These are phyloP conservation scores for Coemansia umbellata DNA, from an alignment of 192 early-diverging fungal species.

Conservation along the genomic window DNA sequence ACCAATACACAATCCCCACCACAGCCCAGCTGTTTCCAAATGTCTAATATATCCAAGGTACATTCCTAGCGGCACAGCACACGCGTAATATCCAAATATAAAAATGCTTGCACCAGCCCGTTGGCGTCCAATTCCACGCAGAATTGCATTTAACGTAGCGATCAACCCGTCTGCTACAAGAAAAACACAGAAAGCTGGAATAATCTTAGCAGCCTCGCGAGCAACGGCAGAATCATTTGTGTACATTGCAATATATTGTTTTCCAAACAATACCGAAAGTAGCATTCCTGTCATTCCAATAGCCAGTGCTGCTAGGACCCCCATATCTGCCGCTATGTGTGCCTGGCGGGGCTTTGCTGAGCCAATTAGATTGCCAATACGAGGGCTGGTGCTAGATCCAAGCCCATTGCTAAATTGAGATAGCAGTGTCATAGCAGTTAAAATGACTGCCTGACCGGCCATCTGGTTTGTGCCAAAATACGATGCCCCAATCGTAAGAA, in stretches of 20 bases:
- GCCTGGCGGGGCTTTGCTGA: slow-evolving; percentile 55
- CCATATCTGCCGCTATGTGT: slow-evolving; percentile 54
- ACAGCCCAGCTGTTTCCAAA: slow-evolving; percentile 1
- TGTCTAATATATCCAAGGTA: slow-evolving; percentile 21
- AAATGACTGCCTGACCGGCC: slow-evolving; percentile 72
- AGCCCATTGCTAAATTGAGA: slow-evolving; percentile 69
- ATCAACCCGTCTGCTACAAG: slow-evolving; percentile 43
- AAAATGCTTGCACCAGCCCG: slow-evolving; percentile 40
- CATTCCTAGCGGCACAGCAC: slow-evolving; percentile 38
- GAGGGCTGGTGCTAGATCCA: slow-evolving; percentile 66
- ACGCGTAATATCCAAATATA: slow-evolving; percentile 34
- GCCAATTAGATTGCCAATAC: slow-evolving; percentile 75
- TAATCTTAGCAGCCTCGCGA: slow-evolving; percentile 1
- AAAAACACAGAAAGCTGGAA: slow-evolving; percentile 13
- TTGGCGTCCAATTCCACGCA: slow-evolving; percentile 52
- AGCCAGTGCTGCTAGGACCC: slow-evolving; percentile 51
- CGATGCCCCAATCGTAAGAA: slow-evolving; percentile 62
- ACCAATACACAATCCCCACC: slow-evolving; percentile 24
- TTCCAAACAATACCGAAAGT: slow-evolving; percentile 47
- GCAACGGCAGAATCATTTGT: slow-evolving; percentile 10
- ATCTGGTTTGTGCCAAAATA: slow-evolving; percentile 64
- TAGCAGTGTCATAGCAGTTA: slow-evolving; percentile 59
- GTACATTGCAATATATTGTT: slow-evolving; percentile 58
- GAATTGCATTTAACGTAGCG: slow-evolving; percentile 47
- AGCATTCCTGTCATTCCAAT: slow-evolving; percentile 49